These are phyloP conservation scores for Suillus subalutaceus DNA, from an alignment of 768 basidiomycete species.

Conservation along the genomic window DNA sequence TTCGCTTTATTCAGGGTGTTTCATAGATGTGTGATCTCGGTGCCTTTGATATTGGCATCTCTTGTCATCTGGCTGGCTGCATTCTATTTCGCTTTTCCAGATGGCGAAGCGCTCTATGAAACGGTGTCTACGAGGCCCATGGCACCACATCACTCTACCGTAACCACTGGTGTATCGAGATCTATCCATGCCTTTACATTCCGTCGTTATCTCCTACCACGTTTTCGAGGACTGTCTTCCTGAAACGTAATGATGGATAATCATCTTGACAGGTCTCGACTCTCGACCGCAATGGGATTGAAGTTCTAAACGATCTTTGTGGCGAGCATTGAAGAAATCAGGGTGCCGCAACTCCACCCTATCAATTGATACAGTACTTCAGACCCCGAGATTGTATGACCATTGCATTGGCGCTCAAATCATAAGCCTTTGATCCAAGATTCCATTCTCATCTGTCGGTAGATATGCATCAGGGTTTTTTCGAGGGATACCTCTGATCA, in stretches of 20 bases:
- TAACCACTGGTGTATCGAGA: background rate
- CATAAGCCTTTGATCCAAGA: background rate
- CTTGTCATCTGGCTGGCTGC: background rate
- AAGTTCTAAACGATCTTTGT: background rate
- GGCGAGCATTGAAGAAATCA: background rate
- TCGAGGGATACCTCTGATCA: background rate
- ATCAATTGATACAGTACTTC: background rate
- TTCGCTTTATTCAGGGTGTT: background rate
- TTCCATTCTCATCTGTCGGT: background rate
- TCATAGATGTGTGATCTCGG: constrained; percentile 1
- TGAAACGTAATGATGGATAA: background rate
- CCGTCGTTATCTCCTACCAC: background rate
- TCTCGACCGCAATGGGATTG: background rate
- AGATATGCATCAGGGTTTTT: background rate
- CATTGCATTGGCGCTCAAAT: background rate
- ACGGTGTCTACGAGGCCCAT: background rate
- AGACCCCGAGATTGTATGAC: background rate
- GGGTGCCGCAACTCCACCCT: background rate
- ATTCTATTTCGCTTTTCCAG: background rate
- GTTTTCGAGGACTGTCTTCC: constrained; percentile 1
- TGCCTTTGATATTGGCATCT: background rate
- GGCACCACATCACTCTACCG: background rate
- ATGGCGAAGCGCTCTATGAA: background rate
- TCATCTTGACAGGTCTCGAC: background rate
- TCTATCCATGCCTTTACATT: background rate